Evolutionary conservation across 352 stramenopile genomes (phyloP).

Genomic region (Elongisporangium senticosum): DNA sequence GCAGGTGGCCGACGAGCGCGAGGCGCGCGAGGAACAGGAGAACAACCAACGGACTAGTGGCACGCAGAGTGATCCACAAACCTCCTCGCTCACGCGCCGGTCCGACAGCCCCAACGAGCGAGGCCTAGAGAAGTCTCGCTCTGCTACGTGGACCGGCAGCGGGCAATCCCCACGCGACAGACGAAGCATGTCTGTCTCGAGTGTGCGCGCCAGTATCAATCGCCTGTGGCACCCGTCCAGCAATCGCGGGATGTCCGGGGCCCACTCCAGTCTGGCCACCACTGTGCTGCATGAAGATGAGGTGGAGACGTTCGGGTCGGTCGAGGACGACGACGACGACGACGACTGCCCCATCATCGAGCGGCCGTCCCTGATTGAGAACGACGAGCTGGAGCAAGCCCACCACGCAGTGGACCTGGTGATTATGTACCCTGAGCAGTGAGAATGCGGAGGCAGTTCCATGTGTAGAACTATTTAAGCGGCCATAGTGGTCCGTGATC

Average conservation of each 20-base stretch:
- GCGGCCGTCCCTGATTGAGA: conserved; percentile 25
- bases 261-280: neutral
- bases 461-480: neutral
- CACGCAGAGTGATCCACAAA: neutral
- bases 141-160: neutral
- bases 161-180: conserved; percentile 2
- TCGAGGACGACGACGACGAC: conserved; percentile 22
- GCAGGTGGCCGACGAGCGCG: neutral
- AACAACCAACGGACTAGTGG: conserved; percentile 6
- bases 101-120: neutral
- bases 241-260: neutral
- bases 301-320: conserved; percentile 21
- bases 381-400: conserved; percentile 22
- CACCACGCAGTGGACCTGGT: conserved; percentile 4
- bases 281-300: conserved; percentile 10
- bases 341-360: conserved; percentile 33
- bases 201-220: neutral
- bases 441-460: neutral
- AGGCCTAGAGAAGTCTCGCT: conserved; percentile 1
- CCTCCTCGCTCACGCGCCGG: neutral
- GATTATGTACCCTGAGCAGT: neutral
- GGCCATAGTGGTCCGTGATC: neutral
- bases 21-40: neutral
- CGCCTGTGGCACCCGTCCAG: neutral
- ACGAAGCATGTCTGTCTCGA: conserved; percentile 4